Base-by-base conservation (phyloP, 768 basidiomycete species). In the Agaricus sinodeliciosus region DNA sequence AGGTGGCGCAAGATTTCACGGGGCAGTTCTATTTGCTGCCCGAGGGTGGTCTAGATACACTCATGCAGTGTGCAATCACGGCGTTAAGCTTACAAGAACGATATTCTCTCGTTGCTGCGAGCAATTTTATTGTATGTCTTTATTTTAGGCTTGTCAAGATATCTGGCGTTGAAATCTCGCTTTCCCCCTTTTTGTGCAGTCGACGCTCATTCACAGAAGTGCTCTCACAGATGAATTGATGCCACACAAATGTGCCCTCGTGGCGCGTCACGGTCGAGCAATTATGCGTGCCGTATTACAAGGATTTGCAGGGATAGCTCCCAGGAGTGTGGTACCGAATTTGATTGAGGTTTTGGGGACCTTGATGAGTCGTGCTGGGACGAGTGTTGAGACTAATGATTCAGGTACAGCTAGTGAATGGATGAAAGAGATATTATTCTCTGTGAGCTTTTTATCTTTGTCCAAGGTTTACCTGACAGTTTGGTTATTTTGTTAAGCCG, bases 221-320 rank as follows among this genome's bases (percentile, higher is more conserved):
- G 78, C 84, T 1, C 65, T 81, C 1, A 77, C 77, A 43, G 81
- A 85, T 40, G 77, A 84, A 26, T 77, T 90, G 9, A 75, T 72
- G 1, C 68, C 77, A 2, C 76, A 82, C 2, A 73, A 71, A 55
- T 62, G 64, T 11, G 60, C 58, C 0, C 63, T 76, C 11, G 55
- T 78, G 36, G 75, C 80, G 39, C 67, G 72, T 3, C 72, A 81
- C 12, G 90, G 89, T n/a, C 77, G 73, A 26, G 59, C 75, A 15
- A 79, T 94, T 53, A 80, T 94, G 67, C 77, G 79, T 13, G 87
- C 87, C 0, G 68, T 94, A 2, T 65, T 97, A 16, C 74, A 76
- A 46, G 93, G 89, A 18, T 90, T 95, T 49, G 94, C 90, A 0
- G 84, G 87, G 11, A 78, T 86, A 2, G 87, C 92, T 1, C 94